phyloP scores from a whole-genome alignment of 2,329 filamentous ascomycete genomes.

The Fulvia fulva region DNA sequence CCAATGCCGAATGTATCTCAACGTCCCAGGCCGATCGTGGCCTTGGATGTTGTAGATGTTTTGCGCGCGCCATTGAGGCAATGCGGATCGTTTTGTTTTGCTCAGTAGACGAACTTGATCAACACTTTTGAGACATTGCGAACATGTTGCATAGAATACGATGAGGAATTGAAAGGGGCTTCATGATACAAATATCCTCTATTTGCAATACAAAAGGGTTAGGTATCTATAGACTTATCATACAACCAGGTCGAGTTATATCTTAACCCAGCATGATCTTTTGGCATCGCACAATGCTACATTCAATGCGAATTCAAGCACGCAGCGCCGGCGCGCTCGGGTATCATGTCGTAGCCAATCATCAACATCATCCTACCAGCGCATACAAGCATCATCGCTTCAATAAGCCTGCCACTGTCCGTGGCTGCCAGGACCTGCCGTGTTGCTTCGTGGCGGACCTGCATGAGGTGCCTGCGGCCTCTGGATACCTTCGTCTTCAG shows the following conservation, averaged over 20 bases:
- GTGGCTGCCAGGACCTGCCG: neutral
- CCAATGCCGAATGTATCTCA: too few relatives aligned
- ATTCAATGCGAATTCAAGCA: neutral
- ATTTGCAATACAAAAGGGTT: neutral
- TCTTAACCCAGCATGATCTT: neutral
- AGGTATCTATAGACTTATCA: neutral
- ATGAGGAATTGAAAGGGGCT: neutral
- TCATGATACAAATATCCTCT: neutral
- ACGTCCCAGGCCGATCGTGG: too few relatives aligned
- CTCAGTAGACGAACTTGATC: too few relatives aligned
- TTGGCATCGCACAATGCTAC: neutral
- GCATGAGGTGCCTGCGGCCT: neutral
- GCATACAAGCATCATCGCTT: neutral
- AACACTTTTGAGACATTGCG: too few relatives aligned
- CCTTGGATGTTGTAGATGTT: too few relatives aligned
- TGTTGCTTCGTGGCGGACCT: neutral
- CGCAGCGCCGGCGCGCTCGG: neutral
- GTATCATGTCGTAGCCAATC: conserved; percentile 1
- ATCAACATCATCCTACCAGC: neutral
- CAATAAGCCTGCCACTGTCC: neutral
- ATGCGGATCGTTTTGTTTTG: too few relatives aligned
- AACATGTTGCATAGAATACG: too few relatives aligned
- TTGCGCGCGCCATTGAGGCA: too few relatives aligned
- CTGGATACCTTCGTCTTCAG: conserved; percentile 7
- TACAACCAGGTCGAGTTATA: neutral